Base-by-base conservation (phyloP, 2,329 filamentous ascomycete species). In the Pseudogymnoascus verrucosus region DNA sequence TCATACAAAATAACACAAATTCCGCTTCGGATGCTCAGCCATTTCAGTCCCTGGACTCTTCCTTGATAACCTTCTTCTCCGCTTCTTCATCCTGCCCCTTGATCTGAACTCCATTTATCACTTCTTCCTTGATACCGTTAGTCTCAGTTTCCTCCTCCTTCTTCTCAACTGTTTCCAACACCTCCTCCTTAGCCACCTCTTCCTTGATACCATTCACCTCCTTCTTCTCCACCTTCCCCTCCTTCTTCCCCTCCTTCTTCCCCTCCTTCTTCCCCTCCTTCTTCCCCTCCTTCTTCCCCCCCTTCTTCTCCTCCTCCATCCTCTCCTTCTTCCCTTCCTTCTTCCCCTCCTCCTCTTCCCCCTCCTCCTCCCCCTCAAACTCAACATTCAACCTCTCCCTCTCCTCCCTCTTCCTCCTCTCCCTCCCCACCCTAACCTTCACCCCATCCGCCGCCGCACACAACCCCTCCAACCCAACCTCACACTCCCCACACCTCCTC, bases 401-500 rank as follows among this genome's bases (percentile, higher is more conserved):
- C 16, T 74, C 66, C 61, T 71, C 70, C 63, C 71, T 74, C 63
- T 75, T 77, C 73, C 80, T 81, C 64, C 78, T 75, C 74, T 79
- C 86, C 67, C 80, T 80, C 23, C 82, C 84, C 65, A 83, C 80
- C 6, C 76, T 73, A 4, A 88, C 83, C 76, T 89, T 87, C 61
- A 81, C 84, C 72, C 81, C 78, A 66, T 91, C 84, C 28, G 89
- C 89, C 10, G 84, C 84, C 72, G 82, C 86, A 77, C 95, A 99
- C 64, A 98, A 75, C 3, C 90, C 90, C 34, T 80, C 80, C 19
- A 89, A 78, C 0, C 90, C 90, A 60, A 98, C 77, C 67, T 89
- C 89, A 76, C 95, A 99, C 60, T 95, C 88, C 16, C 91, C 92
- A 76, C 95, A 99, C 69, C 83, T 85, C 61, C 61, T 34, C 28